Percentiles rank a stretch among this genome's conserved stretches.
Conservation (phyloP, 768 basidiomycete genomes). For the Rossbeevera mucosa region DNA sequence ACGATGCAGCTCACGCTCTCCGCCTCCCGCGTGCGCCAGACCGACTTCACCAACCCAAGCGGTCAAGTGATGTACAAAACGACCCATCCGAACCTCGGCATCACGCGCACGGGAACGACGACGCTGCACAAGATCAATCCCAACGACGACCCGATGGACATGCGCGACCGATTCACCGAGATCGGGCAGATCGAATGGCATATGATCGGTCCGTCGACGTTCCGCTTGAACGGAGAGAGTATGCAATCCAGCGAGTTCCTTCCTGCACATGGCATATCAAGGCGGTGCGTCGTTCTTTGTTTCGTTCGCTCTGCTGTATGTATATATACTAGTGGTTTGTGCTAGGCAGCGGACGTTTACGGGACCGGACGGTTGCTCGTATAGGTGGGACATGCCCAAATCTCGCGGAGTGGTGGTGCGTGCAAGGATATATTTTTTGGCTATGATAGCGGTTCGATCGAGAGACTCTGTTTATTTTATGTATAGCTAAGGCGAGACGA, state of each 20-base stretch:
- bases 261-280: slow-evolving; percentile 9
- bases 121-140: slow-evolving; percentile 19
- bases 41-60: slow-evolving; percentile 17
- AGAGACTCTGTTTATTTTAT: too few species aligned
- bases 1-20: slow-evolving; percentile 22
- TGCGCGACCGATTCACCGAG: slow-evolving; percentile 25
- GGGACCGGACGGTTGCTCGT: slow-evolving; percentile 29
- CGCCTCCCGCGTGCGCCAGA: slow-evolving; percentile 13
- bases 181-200: slow-evolving; percentile 35
- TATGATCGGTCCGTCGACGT: slow-evolving; percentile 19
- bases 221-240: slow-evolving; percentile 29
- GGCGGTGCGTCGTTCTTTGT: slow-evolving; percentile 9
- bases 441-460: too few species aligned
- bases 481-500: slow-evolving; percentile 18
- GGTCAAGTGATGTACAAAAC: slow-evolving; percentile 27
- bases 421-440: too few species aligned
- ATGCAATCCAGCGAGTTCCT: slow-evolving; percentile 22
- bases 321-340: too few species aligned
- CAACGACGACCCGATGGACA: slow-evolving; percentile 14
- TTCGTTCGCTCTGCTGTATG: neutral
- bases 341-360: slow-evolving; percentile 23
- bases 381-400: slow-evolving; percentile 28
- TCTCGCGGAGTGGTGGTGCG: slow-evolving; percentile 9
- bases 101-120: slow-evolving; percentile 8
- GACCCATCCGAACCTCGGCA: slow-evolving; percentile 7